These are phyloP conservation scores for Cutaneotrichosporon cavernicola DNA, from an alignment of 1,284 basidiomycete species.

Conservation along the genomic window DNA sequence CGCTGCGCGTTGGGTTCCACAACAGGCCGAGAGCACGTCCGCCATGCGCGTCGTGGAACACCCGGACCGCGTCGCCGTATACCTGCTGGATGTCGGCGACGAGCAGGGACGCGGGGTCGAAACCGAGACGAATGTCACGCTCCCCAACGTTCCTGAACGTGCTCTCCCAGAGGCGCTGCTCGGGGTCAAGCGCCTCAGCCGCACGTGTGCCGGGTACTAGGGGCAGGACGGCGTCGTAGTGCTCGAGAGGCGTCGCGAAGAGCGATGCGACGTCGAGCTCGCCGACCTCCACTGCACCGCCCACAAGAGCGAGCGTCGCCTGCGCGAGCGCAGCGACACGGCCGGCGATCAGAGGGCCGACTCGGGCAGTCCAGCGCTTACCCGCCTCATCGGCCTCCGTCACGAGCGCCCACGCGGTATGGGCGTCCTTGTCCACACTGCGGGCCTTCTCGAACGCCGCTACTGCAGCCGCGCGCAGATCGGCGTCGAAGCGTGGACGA, in stretches of 20 bases:
- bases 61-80: slow-evolving; percentile 73
- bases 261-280: slow-evolving; percentile 58
- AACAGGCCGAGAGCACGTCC: slow-evolving; percentile 76
- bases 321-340: slow-evolving; percentile 69
- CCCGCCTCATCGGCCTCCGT: slow-evolving; percentile 79
- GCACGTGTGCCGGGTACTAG: slow-evolving; percentile 73
- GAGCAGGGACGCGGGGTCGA: slow-evolving; percentile 74
- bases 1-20: slow-evolving; percentile 67
- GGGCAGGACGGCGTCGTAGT: slow-evolving; percentile 83
- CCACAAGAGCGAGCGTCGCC: slow-evolving; percentile 61
- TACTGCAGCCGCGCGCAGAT: slow-evolving; percentile 62
- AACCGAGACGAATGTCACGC: slow-evolving; percentile 43
- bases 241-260: slow-evolving; percentile 75
- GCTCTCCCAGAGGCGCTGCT: slow-evolving; percentile 49
- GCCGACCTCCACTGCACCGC: slow-evolving; percentile 30
- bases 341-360: slow-evolving; percentile 66
- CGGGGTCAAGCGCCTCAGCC: slow-evolving; percentile 56
- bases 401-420: slow-evolving; percentile 71
- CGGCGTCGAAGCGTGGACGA: slow-evolving; percentile 49
- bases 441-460: slow-evolving; percentile 54
- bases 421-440: slow-evolving; percentile 51
- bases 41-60: slow-evolving; percentile 84
- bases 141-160: slow-evolving; percentile 40
- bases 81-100: slow-evolving; percentile 66
- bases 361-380: slow-evolving; percentile 67